Evolutionary conservation across 345 rosid species (phyloP).

Genomic region (Populus ilicifolia): DNA sequence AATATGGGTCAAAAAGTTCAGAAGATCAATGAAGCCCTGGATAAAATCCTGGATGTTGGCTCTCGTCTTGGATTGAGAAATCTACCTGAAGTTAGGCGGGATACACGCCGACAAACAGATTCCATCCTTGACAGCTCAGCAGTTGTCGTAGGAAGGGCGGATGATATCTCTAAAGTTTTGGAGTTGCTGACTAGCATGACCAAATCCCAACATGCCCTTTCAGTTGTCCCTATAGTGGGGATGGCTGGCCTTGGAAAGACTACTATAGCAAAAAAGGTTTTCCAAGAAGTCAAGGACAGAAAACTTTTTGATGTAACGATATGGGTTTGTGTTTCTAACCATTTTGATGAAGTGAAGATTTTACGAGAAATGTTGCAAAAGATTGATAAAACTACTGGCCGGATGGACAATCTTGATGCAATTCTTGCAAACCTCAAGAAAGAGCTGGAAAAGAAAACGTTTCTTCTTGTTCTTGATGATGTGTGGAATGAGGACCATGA

Average conservation of each 20-base stretch:
- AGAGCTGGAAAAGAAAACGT: conserved; percentile 7
- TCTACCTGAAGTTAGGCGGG: too few relatives aligned
- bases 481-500: conserved; percentile 14
- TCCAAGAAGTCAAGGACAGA: background rate
- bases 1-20: background rate
- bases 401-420: background rate
- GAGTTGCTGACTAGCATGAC: too few relatives aligned
- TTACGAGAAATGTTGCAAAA: conserved; percentile 10
- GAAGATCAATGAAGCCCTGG: background rate
- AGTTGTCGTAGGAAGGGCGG: too few relatives aligned
- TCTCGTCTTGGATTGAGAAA: too few relatives aligned
- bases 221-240: conserved; percentile 13
- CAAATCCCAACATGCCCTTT: too few relatives aligned
- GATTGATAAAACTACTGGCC: background rate
- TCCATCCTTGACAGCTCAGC: too few relatives aligned
- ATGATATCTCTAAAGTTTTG: too few relatives aligned
- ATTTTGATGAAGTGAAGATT: conserved; percentile 4
- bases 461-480: conserved; percentile 22
- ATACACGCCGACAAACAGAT: too few relatives aligned
- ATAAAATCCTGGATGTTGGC: background rate
- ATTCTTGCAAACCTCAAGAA: background rate
- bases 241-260: conserved; percentile 33
- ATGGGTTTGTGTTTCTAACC: conserved; percentile 16
- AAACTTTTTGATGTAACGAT: conserved; percentile 3
- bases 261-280: conserved; percentile 12